phyloP scores from a whole-genome alignment of 2,329 filamentous ascomycete species.

The Botrytis porri region DNA sequence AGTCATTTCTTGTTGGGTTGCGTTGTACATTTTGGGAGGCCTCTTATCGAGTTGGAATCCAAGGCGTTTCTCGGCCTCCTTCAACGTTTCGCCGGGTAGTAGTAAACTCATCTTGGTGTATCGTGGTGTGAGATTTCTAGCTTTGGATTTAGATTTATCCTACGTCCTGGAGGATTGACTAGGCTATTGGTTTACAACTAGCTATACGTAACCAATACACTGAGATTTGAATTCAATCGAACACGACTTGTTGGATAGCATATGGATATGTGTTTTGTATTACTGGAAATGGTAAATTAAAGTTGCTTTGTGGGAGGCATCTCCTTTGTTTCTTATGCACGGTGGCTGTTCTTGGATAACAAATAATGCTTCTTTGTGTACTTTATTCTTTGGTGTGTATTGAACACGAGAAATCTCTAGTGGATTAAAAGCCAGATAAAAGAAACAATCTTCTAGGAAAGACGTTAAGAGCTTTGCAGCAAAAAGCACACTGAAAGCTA shows the following conservation, averaged over 20 bases:
- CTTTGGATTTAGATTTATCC: background rate
- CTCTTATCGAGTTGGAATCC: background rate
- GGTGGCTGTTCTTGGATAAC: conserved; percentile 7
- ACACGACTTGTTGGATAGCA: too few species aligned
- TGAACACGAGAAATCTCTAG: background rate
- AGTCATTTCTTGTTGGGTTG: background rate
- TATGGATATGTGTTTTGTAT: background rate
- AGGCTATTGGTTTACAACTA: background rate
- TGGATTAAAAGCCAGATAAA: background rate
- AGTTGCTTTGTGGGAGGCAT: background rate
- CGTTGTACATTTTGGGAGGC: background rate
- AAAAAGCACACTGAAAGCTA: background rate
- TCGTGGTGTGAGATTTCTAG: too few species aligned
- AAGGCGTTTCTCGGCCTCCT: background rate
- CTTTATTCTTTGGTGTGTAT: background rate
- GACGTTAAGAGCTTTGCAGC: background rate
- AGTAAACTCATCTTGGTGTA: background rate
- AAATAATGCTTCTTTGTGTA: background rate
- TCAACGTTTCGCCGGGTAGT: background rate
- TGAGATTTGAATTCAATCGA: background rate
- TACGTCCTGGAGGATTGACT: background rate
- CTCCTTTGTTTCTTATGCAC: background rate
- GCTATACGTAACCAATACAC: background rate
- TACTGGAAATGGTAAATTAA: background rate
- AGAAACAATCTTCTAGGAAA: background rate